Conservation (phyloP, 225 moss, liverwort and hornwort species). For the Asterella californica region DNA sequence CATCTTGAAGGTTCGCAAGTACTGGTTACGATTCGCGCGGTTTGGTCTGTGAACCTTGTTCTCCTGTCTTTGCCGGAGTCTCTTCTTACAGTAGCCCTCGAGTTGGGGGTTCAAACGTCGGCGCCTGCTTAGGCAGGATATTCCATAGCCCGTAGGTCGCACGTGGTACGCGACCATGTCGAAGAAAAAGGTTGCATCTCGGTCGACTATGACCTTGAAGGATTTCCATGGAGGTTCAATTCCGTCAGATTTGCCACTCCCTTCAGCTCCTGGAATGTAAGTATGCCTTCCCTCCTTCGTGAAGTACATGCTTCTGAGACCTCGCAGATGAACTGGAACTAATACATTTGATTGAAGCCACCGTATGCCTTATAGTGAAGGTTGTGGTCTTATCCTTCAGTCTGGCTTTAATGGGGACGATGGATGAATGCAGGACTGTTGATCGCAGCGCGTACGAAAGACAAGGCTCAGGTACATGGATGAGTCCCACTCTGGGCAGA, state of each 20-base stretch:
- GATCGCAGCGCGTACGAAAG: slow-evolving; percentile 92
- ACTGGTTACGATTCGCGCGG: neutral
- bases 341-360: no score
- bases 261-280: slow-evolving; percentile 99
- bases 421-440: slow-evolving; percentile 61
- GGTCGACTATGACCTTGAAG: slow-evolving; percentile 94
- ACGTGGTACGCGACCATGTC: slow-evolving; percentile 52
- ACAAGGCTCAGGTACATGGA: slow-evolving; percentile 88
- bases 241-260: slow-evolving; percentile 92
- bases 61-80: neutral
- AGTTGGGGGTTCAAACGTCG: slow-evolving; percentile 1
- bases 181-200: slow-evolving; percentile 83
- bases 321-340: no score
- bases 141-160: neutral
- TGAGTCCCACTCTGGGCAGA: slow-evolving; percentile 88
- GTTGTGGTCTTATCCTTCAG: no score
- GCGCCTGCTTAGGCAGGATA: slow-evolving; percentile 18
- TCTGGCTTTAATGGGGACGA: no score
- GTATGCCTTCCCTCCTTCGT: slow-evolving; percentile 15
- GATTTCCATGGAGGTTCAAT: slow-evolving; percentile 98
- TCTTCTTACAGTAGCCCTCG: neutral
- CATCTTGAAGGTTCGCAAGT: neutral
- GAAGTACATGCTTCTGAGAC: neutral
- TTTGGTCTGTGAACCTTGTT: neutral
- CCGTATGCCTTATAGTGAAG: no score